A percentile compares a stretch with the other conserved stretches of the same genome.
phyloP scores from a whole-genome alignment of 139 green algal genomes.

The Limnomonas spitsbergensis region DNA sequence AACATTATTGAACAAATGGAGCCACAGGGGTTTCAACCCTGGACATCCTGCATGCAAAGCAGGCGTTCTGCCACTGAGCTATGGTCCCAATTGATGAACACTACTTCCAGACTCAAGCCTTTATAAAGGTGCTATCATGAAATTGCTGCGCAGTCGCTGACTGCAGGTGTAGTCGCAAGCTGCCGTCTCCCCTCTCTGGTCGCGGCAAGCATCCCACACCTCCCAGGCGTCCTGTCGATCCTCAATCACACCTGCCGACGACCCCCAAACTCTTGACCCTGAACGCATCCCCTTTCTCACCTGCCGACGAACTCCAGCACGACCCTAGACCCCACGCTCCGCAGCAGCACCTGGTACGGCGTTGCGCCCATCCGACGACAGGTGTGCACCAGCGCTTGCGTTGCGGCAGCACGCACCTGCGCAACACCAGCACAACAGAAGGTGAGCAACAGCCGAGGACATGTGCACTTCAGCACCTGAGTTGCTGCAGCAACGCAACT shows the following conservation, averaged over 20 bases:
- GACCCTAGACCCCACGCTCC: not conserved
- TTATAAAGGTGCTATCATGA: too few relatives aligned
- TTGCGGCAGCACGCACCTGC: slow-evolving; percentile 28
- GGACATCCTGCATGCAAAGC: not conserved
- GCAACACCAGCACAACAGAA: not conserved
- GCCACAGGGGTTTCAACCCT: not conserved
- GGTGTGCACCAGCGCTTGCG: slow-evolving; percentile 13
- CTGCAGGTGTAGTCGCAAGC: too few relatives aligned
- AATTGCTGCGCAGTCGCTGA: too few relatives aligned
- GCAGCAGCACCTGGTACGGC: slow-evolving; percentile 20
- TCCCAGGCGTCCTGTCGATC: too few relatives aligned
- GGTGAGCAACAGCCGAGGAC: not conserved
- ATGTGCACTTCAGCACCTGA: too few relatives aligned
- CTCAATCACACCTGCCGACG: too few relatives aligned
- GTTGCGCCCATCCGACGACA: not conserved
- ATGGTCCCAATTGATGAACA: not conserved
- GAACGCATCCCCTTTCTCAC: too few relatives aligned
- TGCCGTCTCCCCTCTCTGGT: too few relatives aligned
- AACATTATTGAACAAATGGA: not conserved
- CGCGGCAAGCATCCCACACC: too few relatives aligned
- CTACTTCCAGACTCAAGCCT: not conserved
- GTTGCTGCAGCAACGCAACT: too few relatives aligned
- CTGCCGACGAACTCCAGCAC: slow-evolving; percentile 27
- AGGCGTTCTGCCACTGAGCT: not conserved
- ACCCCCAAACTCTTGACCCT: too few relatives aligned